Conservation (phyloP, 1,284 basidiomycete species). For the Malassezia obtusa region DNA sequence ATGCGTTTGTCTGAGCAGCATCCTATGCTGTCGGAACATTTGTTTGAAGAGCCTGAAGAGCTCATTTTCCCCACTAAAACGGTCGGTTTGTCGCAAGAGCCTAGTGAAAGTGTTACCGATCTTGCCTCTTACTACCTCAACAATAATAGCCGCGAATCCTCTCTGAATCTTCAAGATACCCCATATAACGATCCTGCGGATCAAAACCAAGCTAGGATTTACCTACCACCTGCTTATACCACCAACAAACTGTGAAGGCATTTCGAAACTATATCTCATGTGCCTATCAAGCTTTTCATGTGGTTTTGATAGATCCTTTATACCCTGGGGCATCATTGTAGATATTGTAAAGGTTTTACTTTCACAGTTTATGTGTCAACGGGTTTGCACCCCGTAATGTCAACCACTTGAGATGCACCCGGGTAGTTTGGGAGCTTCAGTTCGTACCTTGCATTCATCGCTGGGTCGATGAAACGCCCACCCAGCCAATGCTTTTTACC, state of each 20-base stretch:
- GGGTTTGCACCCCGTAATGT: conserved; percentile 32
- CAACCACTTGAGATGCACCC: conserved; percentile 35
- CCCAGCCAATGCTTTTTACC: conserved; percentile 79
- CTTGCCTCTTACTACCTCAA: too few species aligned
- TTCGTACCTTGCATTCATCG: conserved; percentile 25
- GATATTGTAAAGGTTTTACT: too few species aligned
- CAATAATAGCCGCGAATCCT: too few species aligned
- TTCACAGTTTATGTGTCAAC: neutral
- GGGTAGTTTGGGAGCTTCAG: conserved; percentile 33
- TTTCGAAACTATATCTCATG: neutral
- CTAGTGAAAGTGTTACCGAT: too few species aligned
- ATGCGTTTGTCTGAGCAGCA: too few species aligned
- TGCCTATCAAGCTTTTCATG: neutral
- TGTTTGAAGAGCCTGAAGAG: too few species aligned
- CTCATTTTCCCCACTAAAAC: too few species aligned
- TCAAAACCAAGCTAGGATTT: neutral
- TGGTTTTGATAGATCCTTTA: too few species aligned
- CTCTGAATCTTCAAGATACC: neutral
- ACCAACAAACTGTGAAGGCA: neutral
- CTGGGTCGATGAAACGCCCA: conserved; percentile 71
- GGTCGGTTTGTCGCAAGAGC: too few species aligned
- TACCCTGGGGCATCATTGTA: too few species aligned
- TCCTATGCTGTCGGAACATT: too few species aligned
- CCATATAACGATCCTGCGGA: neutral
- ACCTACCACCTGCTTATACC: neutral